phyloP scores from a whole-genome alignment of 108 stramenopile species.

The Parmales sp. region DNA sequence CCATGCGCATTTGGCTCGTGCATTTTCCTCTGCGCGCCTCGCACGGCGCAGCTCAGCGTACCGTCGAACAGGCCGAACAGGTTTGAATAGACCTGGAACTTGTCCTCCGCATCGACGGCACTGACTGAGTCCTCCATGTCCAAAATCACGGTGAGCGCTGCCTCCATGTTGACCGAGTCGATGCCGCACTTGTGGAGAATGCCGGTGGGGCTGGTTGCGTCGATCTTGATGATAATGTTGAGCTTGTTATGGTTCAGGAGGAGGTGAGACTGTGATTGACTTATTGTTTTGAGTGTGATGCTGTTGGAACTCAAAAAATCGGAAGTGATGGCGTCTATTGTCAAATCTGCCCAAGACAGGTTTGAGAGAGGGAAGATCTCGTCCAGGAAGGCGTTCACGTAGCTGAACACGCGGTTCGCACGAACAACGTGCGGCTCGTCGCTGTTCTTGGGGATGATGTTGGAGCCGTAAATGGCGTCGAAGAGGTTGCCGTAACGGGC shows the following conservation, averaged over 20 bases:
- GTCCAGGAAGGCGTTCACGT: slow-evolving; percentile 7
- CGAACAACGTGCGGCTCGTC: slow-evolving; percentile 11
- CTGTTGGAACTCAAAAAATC: neutral
- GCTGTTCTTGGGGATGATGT: slow-evolving; percentile 6
- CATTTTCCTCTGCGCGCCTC: slow-evolving; percentile 1
- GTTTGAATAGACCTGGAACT: slow-evolving; percentile 16
- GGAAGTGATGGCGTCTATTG: neutral
- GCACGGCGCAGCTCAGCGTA: slow-evolving; percentile 6
- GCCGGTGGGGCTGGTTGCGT: slow-evolving; percentile 6
- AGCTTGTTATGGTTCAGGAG: slow-evolving; percentile 16
- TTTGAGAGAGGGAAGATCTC: slow-evolving; percentile 6
- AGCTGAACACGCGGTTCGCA: slow-evolving; percentile 8
- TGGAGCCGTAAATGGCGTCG: slow-evolving; percentile 20
- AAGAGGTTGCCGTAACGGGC: slow-evolving; percentile 16
- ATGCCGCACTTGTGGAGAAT: slow-evolving; percentile 2
- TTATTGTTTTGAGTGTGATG: neutral
- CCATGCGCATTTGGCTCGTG: slow-evolving; percentile 12
- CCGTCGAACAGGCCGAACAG: slow-evolving; percentile 14
- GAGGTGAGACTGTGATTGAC: neutral
- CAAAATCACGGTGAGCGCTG: slow-evolving; percentile 15
- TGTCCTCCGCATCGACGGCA: slow-evolving; percentile 24
- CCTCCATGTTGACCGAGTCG: slow-evolving; percentile 9
- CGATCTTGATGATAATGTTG: slow-evolving; percentile 12
- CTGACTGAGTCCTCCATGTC: slow-evolving; percentile 23
- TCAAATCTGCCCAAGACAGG: neutral